phyloP scores from a whole-genome alignment of 257 asterid species.

The Solanum tarapatanum region DNA sequence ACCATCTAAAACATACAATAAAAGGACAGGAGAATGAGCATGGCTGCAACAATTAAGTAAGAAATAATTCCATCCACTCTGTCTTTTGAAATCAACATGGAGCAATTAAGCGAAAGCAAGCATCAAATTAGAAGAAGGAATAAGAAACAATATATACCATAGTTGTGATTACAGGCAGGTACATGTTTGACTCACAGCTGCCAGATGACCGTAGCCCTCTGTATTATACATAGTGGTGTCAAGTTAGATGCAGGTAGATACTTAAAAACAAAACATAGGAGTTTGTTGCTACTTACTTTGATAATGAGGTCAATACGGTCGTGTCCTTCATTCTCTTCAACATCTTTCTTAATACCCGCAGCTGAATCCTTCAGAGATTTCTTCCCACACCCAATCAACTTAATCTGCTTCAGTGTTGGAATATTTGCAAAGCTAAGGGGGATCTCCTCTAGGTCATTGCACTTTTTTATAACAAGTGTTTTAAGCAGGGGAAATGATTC shows the following conservation, averaged over 20 bases:
- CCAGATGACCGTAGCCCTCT: neutral
- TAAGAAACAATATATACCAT: no score
- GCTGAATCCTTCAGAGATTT: neutral
- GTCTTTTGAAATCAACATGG: no score
- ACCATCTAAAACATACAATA: no score
- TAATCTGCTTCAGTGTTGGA: neutral
- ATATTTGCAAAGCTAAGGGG: neutral
- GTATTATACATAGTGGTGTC: neutral
- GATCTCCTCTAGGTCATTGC: neutral
- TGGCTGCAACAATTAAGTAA: no score
- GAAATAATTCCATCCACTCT: no score
- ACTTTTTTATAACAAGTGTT: neutral
- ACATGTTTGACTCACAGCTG: neutral
- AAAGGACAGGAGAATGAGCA: no score
- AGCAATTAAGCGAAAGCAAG: no score
- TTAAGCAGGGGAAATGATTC: neutral
- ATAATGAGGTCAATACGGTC: neutral
- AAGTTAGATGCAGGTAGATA: neutral
- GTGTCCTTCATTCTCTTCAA: neutral
- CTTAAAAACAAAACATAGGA: neutral
- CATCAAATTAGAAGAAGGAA: no score
- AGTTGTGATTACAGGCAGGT: neutral
- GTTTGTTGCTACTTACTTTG: neutral
- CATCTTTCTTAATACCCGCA: no score
- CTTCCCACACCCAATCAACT: accelerated